Evolutionary conservation across 345 rosid genomes (phyloP).

Genomic region (Pelargonium nanum): DNA sequence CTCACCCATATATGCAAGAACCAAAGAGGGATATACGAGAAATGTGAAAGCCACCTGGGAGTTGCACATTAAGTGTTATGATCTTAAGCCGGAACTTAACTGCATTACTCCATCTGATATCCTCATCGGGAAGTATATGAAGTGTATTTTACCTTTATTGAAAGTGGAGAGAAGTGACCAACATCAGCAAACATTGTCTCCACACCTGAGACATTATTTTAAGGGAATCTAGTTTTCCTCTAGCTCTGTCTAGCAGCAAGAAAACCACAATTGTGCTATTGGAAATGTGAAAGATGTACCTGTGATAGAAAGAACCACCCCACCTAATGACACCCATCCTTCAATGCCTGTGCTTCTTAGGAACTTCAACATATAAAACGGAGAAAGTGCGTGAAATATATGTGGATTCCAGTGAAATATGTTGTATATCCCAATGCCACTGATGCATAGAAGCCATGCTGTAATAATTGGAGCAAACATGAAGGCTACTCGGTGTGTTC

Average conservation of each 20-base stretch:
- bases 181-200: slow-evolving; percentile 81
- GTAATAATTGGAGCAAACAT: slow-evolving; percentile 66
- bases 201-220: slow-evolving; percentile 40
- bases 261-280: background rate
- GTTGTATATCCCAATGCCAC: slow-evolving; percentile 68
- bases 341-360: slow-evolving; percentile 51
- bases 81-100: slow-evolving; percentile 2
- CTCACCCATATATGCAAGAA: slow-evolving; percentile 91
- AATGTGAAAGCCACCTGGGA: slow-evolving; percentile 60
- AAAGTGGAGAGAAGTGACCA: slow-evolving; percentile 77
- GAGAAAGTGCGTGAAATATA: slow-evolving; percentile 65
- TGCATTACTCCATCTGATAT: no score
- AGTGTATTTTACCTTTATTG: slow-evolving; percentile 80
- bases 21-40: slow-evolving; percentile 70
- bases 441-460: slow-evolving; percentile 64
- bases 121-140: no score
- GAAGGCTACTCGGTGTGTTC: slow-evolving; percentile 75
- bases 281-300: slow-evolving; percentile 29
- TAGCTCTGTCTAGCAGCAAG: slow-evolving; percentile 6
- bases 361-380: slow-evolving; percentile 67
- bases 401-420: slow-evolving; percentile 62
- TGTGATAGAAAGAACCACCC: slow-evolving; percentile 74
- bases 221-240: slow-evolving; percentile 11
- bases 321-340: slow-evolving; percentile 91
- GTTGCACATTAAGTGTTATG: slow-evolving; percentile 1